A percentile compares a stretch with the other conserved stretches of the same genome.
Evolutionary conservation across 805 yeast species (phyloP).

Genomic region (Candida dendrica): DNA sequence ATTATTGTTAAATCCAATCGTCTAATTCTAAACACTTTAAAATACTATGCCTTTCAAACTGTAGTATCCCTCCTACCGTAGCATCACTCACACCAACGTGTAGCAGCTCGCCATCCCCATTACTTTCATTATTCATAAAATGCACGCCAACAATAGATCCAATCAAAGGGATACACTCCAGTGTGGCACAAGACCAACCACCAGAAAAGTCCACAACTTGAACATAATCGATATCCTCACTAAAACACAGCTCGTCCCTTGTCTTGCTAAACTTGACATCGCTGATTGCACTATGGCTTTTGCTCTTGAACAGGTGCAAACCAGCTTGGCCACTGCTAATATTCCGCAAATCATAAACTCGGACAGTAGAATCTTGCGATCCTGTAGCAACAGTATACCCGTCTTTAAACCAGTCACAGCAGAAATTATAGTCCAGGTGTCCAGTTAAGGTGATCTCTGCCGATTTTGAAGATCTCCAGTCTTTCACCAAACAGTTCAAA

Average conservation of each 20-base stretch:
- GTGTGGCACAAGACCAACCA: conserved; percentile 12
- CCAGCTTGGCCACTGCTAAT: background rate
- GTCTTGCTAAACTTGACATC: conserved; percentile 41
- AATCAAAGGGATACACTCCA: conserved; percentile 45
- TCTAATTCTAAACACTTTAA: conserved; percentile 29
- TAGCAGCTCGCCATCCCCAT: conserved; percentile 38
- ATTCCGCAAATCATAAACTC: conserved; percentile 44
- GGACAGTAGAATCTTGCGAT: conserved; percentile 52
- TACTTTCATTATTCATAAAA: conserved; percentile 32
- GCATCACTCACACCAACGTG: conserved; percentile 50
- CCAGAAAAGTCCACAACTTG: conserved; percentile 38
- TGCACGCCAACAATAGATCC: conserved; percentile 55
- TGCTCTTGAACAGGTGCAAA: conserved; percentile 7
- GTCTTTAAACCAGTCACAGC: conserved; percentile 50
- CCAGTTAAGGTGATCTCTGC: conserved; percentile 25
- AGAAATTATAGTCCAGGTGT: conserved; percentile 49
- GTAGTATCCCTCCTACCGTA: conserved; percentile 50
- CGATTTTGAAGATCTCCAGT: conserved; percentile 25
- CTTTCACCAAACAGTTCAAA: conserved; percentile 35
- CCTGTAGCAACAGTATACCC: conserved; percentile 45
- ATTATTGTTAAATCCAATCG: conserved; percentile 19
- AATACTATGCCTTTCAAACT: conserved; percentile 33
- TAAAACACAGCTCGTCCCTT: conserved; percentile 44
- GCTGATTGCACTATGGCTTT: conserved; percentile 42
- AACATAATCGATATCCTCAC: conserved; percentile 53